phyloP scores from a whole-genome alignment of 139 green algal genomes.

The Tetraselmis striata region DNA sequence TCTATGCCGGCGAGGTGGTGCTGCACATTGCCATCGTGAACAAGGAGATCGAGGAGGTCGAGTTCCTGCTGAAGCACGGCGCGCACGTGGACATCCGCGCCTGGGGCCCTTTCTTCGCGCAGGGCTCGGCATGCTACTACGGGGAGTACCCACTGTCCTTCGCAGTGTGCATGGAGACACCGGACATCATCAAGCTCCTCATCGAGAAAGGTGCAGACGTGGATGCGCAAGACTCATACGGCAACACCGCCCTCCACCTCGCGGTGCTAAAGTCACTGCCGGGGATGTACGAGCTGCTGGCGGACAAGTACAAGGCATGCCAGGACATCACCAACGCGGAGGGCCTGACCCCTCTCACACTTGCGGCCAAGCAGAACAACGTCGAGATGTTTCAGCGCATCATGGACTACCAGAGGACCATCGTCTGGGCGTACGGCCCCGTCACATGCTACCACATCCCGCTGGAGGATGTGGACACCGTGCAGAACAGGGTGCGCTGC shows the following conservation, averaged over 20 bases:
- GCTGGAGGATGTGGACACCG: neutral
- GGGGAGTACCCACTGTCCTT: neutral
- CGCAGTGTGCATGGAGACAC: neutral
- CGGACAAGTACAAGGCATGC: neutral
- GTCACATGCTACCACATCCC: neutral
- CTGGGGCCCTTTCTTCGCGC: neutral
- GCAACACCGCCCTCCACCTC: constrained; percentile 2
- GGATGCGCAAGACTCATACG: neutral
- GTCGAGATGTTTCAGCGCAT: neutral
- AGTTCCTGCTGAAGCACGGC: constrained; percentile 1
- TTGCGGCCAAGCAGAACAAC: neutral
- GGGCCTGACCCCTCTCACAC: neutral
- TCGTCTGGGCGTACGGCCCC: neutral
- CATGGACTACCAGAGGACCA: neutral
- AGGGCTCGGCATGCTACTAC: neutral
- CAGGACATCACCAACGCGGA: neutral
- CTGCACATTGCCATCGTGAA: constrained; percentile 6
- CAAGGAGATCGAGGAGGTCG: constrained; percentile 1
- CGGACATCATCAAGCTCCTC: neutral
- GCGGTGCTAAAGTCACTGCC: neutral
- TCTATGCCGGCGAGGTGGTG: neutral
- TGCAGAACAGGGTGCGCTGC: neutral
- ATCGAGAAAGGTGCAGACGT: neutral
- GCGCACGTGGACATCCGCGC: neutral
- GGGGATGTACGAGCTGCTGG: neutral